Base-by-base conservation (phyloP, 306 rosid genomes). In the Acmispon strigosus region DNA sequence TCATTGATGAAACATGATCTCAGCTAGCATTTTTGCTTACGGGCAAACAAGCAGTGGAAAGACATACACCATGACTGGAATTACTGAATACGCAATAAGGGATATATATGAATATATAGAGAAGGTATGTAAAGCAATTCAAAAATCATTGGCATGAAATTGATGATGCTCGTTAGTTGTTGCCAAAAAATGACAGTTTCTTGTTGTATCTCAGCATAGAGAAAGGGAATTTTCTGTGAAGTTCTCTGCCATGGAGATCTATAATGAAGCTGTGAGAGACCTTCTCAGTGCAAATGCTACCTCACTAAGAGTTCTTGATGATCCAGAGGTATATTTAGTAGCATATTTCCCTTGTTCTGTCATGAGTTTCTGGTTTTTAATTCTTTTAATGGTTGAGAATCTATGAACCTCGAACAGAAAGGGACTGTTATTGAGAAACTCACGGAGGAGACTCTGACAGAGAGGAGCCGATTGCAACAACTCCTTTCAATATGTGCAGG, bases 31-130 rank as follows among this genome's bases (percentile, higher is more conserved):
- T 81, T 94, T 94, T 10, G 97, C 98, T 9, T 94, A 94, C 51
- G 98, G 97, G 20, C 98, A 89, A 84, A 94, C 98, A 39, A 90
- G 97, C 78, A 94, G 98, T 62, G 98, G 98, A 76, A 94, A 94
- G 88, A 94, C 98, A 5, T 91, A 90, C 82, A 90, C 98, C 42
- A 90, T 90, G 96, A 80, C 77, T 14, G 98, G 97, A 70, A 76
- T 94, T 69, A 90, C 96, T 5, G 83, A 90, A 69, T 73, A 53
- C 73, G 91, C 98, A 4, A 76, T 90, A 17, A 66, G 77, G 58
- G 97, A 94, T 63, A 87, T 94, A 59, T 89, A 82, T 68, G 59
- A 84, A 77, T 81, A 83, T 86, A 87, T 87, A 2, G 80, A 87
- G 55, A 73, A 42, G 87, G 98, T 94, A 80, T 54, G n/a, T 32